A percentile compares a stretch with the other conserved stretches of the same genome.
These are phyloP conservation scores for Phytophthora niederhauseri DNA, from an alignment of 352 stramenopile genomes.

Conservation along the genomic window DNA sequence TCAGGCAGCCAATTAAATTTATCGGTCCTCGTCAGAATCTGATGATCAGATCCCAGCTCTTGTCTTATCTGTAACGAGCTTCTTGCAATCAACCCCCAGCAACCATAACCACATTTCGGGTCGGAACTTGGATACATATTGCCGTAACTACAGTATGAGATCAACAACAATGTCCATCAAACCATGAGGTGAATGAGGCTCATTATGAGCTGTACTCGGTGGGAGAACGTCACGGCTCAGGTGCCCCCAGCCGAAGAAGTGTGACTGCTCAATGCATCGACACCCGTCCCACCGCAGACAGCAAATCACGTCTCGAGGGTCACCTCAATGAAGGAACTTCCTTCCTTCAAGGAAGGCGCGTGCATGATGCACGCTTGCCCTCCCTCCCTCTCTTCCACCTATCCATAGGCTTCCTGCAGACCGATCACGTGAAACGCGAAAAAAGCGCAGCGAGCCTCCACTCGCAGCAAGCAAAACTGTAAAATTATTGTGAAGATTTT, in stretches of 20 bases:
- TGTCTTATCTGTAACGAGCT: background rate
- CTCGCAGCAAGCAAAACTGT: background rate
- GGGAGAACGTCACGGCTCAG: background rate
- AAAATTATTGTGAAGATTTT: no score
- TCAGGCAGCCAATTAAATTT: no score
- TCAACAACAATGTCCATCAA: background rate
- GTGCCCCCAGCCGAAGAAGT: background rate
- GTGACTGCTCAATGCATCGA: background rate
- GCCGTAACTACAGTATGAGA: no score
- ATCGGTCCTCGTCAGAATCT: no score
- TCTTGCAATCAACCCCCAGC: no score
- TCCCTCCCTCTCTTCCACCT: no score
- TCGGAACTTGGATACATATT: no score
- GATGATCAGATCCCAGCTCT: no score
- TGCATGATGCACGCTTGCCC: background rate
- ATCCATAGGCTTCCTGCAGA: slow-evolving; percentile 8
- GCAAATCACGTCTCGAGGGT: no score
- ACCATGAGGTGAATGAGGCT: background rate
- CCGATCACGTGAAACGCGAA: slow-evolving; percentile 15
- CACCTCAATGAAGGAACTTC: no score
- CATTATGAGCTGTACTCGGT: background rate
- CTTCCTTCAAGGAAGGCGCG: no score
- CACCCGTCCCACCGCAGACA: background rate
- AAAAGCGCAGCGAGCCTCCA: background rate
- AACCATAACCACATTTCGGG: no score